phyloP scores from a whole-genome alignment of 768 basidiomycete species.

The Trametes gibbosa region DNA sequence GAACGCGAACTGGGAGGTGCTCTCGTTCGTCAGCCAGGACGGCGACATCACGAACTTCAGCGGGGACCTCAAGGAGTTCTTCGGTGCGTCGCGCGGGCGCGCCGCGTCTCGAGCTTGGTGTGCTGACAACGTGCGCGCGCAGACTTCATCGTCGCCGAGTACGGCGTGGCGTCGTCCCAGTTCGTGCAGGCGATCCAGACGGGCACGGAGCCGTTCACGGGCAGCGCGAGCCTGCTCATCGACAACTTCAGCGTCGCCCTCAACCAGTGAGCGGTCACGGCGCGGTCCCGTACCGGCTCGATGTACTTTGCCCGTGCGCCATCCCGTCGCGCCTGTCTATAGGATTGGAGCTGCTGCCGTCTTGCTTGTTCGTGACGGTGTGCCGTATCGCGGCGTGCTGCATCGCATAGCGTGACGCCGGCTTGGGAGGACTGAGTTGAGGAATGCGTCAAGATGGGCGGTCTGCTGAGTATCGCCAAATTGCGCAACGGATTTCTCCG shows the following conservation, averaged over 20 bases:
- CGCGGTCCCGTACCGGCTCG: too few species aligned
- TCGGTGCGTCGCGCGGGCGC: conserved; percentile 37
- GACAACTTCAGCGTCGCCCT: conserved; percentile 41
- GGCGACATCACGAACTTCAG: conserved; percentile 51
- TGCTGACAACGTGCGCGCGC: background rate
- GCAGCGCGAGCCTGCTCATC: conserved; percentile 45
- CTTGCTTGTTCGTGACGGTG: too few species aligned
- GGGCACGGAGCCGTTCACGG: conserved; percentile 55
- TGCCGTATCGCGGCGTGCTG: too few species aligned
- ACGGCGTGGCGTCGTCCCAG: conserved; percentile 50
- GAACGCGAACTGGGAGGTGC: conserved; percentile 52
- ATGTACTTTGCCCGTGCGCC: too few species aligned
- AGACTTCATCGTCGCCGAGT: conserved; percentile 46
- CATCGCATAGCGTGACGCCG: too few species aligned
- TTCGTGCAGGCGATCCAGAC: conserved; percentile 54
- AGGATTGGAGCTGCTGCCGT: background rate
- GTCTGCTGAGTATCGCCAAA: too few species aligned
- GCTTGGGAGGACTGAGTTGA: too few species aligned
- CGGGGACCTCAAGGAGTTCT: conserved; percentile 53
- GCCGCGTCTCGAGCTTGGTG: background rate
- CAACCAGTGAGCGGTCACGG: conserved; percentile 10
- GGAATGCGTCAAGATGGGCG: too few species aligned
- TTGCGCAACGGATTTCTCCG: too few species aligned
- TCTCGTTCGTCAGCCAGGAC: conserved; percentile 49
- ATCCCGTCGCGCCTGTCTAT: too few species aligned